Evolutionary conservation across 371 early-diverging fungal genomes (phyloP).

Genomic region (Mortierella sp.): DNA sequence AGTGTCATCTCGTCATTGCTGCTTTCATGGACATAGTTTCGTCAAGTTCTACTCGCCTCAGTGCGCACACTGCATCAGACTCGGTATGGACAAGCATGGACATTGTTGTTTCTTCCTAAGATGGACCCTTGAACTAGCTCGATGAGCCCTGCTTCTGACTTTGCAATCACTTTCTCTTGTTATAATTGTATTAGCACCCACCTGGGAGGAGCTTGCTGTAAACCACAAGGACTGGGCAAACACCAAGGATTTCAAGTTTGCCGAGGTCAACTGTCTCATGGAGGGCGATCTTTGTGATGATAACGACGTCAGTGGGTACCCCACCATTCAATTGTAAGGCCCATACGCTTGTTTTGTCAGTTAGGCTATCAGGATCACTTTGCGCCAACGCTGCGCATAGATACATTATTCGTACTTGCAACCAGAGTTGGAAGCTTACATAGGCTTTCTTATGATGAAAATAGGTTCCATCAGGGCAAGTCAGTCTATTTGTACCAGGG

Average conservation of each 20-base stretch:
- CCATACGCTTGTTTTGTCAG: neutral
- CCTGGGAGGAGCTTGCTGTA: slow-evolving; percentile 63
- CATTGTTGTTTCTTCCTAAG: neutral
- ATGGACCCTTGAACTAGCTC: neutral
- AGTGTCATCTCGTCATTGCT: neutral
- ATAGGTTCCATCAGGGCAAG: slow-evolving; percentile 67
- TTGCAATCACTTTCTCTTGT: neutral
- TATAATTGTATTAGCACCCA: slow-evolving; percentile 59
- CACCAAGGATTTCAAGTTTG: slow-evolving; percentile 72
- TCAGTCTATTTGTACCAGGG: slow-evolving; percentile 62
- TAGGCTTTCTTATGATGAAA: neutral
- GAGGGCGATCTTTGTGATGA: slow-evolving; percentile 77
- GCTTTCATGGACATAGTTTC: slow-evolving; percentile 24
- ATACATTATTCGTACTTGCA: neutral
- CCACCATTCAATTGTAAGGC: slow-evolving; percentile 76
- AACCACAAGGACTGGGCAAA: slow-evolving; percentile 49
- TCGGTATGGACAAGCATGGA: slow-evolving; percentile 27
- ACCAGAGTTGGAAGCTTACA: neutral
- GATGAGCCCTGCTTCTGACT: neutral
- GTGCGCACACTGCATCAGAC: slow-evolving; percentile 30
- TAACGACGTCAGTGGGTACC: slow-evolving; percentile 69
- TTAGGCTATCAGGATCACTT: too few relatives aligned
- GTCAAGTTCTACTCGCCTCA: slow-evolving; percentile 54
- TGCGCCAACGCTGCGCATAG: neutral
- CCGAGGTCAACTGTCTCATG: slow-evolving; percentile 83